A percentile compares a stretch with the other conserved stretches of the same genome.
Evolutionary conservation across 768 basidiomycete species (phyloP).

Genomic region (Mycena chlorophos): DNA sequence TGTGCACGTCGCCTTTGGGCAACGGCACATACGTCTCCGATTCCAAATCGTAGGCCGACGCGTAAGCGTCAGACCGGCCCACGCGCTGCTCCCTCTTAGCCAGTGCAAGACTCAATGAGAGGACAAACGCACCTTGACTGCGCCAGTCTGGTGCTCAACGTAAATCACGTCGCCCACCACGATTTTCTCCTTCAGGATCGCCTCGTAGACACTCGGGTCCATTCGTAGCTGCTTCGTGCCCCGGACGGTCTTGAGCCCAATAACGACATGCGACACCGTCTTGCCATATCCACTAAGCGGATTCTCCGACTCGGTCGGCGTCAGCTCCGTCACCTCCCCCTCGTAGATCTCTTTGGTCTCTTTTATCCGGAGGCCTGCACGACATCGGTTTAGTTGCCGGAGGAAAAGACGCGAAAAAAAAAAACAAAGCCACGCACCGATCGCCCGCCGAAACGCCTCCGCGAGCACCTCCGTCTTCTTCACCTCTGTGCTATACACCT

Average conservation of each 20-base stretch:
- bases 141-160: slow-evolving; percentile 89
- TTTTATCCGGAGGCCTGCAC: slow-evolving; percentile 89
- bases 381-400: not conserved
- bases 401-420: slow-evolving; percentile 1
- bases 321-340: slow-evolving; percentile 96
- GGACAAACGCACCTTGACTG: slow-evolving; percentile 74
- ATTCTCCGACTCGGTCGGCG: slow-evolving; percentile 95
- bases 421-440: slow-evolving; percentile 61
- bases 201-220: slow-evolving; percentile 95
- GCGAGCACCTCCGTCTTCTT: slow-evolving; percentile 99
- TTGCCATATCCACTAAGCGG: slow-evolving; percentile 97
- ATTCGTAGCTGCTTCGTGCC: slow-evolving; percentile 93
- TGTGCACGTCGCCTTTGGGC: slow-evolving; percentile 96
- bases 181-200: slow-evolving; percentile 96
- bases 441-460: slow-evolving; percentile 91
- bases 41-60: slow-evolving; percentile 95
- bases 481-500: slow-evolving; percentile 95
- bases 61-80: slow-evolving; percentile 95
- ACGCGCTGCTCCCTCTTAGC: slow-evolving; percentile 60
- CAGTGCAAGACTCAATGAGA: not conserved
- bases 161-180: slow-evolving; percentile 97
- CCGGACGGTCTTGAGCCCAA: slow-evolving; percentile 90
- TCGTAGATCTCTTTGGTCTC: slow-evolving; percentile 99
- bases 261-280: slow-evolving; percentile 96
- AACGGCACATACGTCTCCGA: slow-evolving; percentile 98